Conservation (phyloP, 805 yeast genomes). For the Pichia exigua region DNA sequence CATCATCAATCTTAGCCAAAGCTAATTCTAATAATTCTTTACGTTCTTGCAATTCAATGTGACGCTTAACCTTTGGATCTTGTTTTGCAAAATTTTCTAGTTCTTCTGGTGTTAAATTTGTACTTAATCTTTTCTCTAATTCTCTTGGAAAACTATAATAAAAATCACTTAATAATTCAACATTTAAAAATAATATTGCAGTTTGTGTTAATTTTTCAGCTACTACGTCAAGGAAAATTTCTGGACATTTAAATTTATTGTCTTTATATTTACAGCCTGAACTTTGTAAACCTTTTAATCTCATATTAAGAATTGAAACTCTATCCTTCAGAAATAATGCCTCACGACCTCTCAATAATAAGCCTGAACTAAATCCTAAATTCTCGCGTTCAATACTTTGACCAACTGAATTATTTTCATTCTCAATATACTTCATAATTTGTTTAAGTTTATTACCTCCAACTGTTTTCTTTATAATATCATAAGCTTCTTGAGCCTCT, state of each 20-base stretch:
- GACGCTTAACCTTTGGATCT: constrained; percentile 84
- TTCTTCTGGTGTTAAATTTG: constrained; percentile 61
- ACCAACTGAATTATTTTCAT: constrained; percentile 31
- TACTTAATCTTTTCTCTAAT: constrained; percentile 66
- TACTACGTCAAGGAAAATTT: constrained; percentile 84
- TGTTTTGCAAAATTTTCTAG: constrained; percentile 88
- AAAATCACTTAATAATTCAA: constrained; percentile 88
- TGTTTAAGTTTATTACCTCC: constrained; percentile 82
- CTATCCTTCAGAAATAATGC: constrained; percentile 77
- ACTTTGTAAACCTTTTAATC: constrained; percentile 69
- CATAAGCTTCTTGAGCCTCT: constrained; percentile 66
- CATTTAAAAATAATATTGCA: constrained; percentile 86
- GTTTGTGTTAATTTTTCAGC: constrained; percentile 88
- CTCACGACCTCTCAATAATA: constrained; percentile 73
- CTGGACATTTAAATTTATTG: constrained; percentile 89
- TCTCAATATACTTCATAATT: constrained; percentile 66
- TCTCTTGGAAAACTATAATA: constrained; percentile 95
- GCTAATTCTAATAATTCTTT: constrained; percentile 85
- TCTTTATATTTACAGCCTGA: constrained; percentile 70
- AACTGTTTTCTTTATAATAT: constrained; percentile 52
- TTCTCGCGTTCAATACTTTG: constrained; percentile 54
- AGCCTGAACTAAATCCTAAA: constrained; percentile 71
- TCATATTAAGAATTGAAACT: constrained; percentile 56
- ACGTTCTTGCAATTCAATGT: constrained; percentile 88
- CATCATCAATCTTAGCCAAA: constrained; percentile 73